Base-by-base conservation (phyloP, 2,329 filamentous ascomycete genomes). In the Chaetomium strumarium region DNA sequence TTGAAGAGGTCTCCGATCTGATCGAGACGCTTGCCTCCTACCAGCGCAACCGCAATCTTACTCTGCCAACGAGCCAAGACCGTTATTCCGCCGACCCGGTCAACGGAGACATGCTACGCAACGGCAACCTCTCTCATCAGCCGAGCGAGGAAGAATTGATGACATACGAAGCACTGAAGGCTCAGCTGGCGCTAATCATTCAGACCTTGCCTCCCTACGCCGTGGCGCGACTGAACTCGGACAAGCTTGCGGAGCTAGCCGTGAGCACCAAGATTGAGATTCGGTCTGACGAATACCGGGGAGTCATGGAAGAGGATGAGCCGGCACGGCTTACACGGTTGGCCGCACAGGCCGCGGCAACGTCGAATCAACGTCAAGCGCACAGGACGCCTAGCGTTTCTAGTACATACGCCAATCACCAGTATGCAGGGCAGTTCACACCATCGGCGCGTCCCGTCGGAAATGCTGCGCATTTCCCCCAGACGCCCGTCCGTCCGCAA, bases 221-320 rank as follows among this genome's bases (percentile, higher is more conserved):
- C 1, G 86, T 96, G 20, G 85, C 90, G 6, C 92, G 93, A 63
- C 74, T 96, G 56, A 85, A 95, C 62, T 90, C 90, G 10, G 86
- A 95, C 65, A 87, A 90, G 66, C 72, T 95, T n/a, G 85, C 85
- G 30, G 87, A 90, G 53, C 74, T 96, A 44, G 85, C 88, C 57
- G 86, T 95, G 64, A 92, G 85, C 70, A 88, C 83, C 42, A 89
- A 83, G 65, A 79, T 96, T 17, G 72, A 89, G 54, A 75, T 95
- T 43, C 81, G 87, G 55, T 83, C 79, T 7, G 83, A 85, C 47
- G 83, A 90, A 62, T 88, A 88, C 67, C 80, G 79, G 57, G 90
- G 90, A 5, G 81, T 86, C 4, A 84, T 95, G 81, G 90, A 95
- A 61, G 88, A 92, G 61, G 90, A 95, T 60, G 86, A 90, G 58